These are phyloP conservation scores for Ramalina intermedia DNA, from an alignment of 495 filamentous ascomycete genomes.

Conservation along the genomic window DNA sequence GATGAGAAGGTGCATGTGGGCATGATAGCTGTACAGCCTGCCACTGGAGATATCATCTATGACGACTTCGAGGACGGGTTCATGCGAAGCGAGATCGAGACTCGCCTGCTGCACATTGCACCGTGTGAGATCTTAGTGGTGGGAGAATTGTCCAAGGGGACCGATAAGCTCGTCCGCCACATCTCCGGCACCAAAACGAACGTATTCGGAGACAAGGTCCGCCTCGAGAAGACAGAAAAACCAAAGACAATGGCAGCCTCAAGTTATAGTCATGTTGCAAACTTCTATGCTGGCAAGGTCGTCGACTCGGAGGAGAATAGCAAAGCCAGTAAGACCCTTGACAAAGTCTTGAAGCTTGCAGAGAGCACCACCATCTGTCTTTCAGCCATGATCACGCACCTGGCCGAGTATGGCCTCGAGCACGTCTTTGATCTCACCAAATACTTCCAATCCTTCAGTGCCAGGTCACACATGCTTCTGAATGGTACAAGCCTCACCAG, in stretches of 20 bases:
- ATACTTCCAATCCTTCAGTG: conserved; percentile 94
- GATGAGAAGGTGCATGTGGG: conserved; percentile 92
- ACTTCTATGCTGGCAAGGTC: conserved; percentile 85
- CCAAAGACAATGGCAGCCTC: conserved; percentile 72
- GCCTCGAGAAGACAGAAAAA: conserved; percentile 65
- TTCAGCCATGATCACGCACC: conserved; percentile 90
- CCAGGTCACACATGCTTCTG: conserved; percentile 86
- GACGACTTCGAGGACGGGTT: conserved; percentile 97
- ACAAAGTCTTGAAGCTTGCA: conserved; percentile 73
- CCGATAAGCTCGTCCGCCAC: conserved; percentile 84
- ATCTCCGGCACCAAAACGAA: conserved; percentile 80
- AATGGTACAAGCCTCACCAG: conserved; percentile 92
- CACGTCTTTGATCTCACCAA: conserved; percentile 96
- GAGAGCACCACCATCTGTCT: conserved; percentile 83
- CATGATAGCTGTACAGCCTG: conserved; percentile 86
- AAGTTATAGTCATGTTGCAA: conserved; percentile 76
- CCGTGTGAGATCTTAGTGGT: conserved; percentile 96
- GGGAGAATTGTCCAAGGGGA: conserved; percentile 80
- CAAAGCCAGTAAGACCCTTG: conserved; percentile 47
- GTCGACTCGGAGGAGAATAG: conserved; percentile 43
- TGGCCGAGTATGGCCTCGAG: conserved; percentile 85
- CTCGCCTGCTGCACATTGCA: conserved; percentile 81
- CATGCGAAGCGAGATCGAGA: conserved; percentile 95
- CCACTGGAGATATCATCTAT: conserved; percentile 90
- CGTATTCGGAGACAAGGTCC: conserved; percentile 80